A percentile compares a stretch with the other conserved stretches of the same genome.
These are phyloP conservation scores for Camellia japonica DNA, from an alignment of 148 eudicot species.

Conservation along the genomic window DNA sequence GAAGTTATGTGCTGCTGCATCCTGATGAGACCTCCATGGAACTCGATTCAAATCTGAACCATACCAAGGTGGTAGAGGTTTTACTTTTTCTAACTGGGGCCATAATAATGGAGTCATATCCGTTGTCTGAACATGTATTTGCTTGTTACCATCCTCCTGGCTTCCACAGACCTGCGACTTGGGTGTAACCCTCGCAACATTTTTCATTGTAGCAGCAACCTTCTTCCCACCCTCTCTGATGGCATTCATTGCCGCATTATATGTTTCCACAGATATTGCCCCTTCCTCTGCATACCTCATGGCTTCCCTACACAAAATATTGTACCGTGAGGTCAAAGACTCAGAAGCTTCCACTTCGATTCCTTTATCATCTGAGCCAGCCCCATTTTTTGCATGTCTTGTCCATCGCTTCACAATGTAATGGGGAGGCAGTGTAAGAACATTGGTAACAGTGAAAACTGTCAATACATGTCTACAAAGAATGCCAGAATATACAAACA, in stretches of 20 bases:
- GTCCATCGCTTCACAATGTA: slow-evolving; percentile 92
- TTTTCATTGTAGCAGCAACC: slow-evolving; percentile 52
- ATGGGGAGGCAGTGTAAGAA: slow-evolving; percentile 85
- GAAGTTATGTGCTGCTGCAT: slow-evolving; percentile 49
- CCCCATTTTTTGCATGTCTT: slow-evolving; percentile 60
- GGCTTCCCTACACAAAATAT: slow-evolving; percentile 68
- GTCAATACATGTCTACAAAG: slow-evolving; percentile 90
- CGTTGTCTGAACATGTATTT: slow-evolving; percentile 27
- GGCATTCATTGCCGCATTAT: slow-evolving; percentile 48
- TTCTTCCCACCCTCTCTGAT: slow-evolving; percentile 67
- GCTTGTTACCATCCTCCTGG: slow-evolving; percentile 26
- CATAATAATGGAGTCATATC: slow-evolving; percentile 65
- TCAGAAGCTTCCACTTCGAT: slow-evolving; percentile 35
- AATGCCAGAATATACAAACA: slow-evolving; percentile 88
- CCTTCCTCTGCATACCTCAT: slow-evolving; percentile 80
- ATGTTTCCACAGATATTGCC: slow-evolving; percentile 61
- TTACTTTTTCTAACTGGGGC: slow-evolving; percentile 35
- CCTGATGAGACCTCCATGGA: slow-evolving; percentile 34
- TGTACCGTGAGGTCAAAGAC: slow-evolving; percentile 62
- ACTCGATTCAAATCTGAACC: neutral
- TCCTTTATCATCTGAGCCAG: slow-evolving; percentile 36
- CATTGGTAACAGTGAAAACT: slow-evolving; percentile 86
- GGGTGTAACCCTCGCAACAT: slow-evolving; percentile 47
- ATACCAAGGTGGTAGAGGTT: neutral
- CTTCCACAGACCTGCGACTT: slow-evolving; percentile 49